These are phyloP conservation scores for Claviceps quebecensis DNA, from an alignment of 2,329 filamentous ascomycete species.

Conservation along the genomic window DNA sequence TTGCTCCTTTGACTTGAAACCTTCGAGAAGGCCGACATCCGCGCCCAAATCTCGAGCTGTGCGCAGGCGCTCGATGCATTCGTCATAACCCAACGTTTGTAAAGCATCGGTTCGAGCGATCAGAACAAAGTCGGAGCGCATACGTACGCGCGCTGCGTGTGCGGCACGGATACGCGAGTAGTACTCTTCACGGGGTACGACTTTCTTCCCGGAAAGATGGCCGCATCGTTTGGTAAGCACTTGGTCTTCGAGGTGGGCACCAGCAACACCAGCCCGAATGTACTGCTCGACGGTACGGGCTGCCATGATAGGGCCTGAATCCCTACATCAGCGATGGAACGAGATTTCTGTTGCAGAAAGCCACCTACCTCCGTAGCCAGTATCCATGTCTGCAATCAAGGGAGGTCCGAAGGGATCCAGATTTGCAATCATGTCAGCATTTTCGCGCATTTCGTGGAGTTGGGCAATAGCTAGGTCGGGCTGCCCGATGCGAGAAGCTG, in stretches of 20 bases:
- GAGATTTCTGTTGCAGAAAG: background rate
- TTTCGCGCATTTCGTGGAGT: constrained; percentile 47
- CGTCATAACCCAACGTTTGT: constrained; percentile 42
- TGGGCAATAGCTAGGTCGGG: constrained; percentile 50
- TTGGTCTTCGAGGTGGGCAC: constrained; percentile 49
- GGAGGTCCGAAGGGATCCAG: constrained; percentile 40
- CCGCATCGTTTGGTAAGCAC: constrained; percentile 52
- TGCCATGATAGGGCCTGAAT: constrained; percentile 32
- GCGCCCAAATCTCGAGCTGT: constrained; percentile 40
- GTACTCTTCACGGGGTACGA: constrained; percentile 40
- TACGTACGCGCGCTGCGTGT: constrained; percentile 30
- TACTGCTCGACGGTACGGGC: constrained; percentile 38
- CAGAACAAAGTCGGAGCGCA: constrained; percentile 44
- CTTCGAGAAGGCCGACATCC: constrained; percentile 47
- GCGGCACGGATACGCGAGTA: constrained; percentile 42
- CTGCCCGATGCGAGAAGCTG: constrained; percentile 46
- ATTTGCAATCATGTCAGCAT: constrained; percentile 50
- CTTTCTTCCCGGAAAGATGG: constrained; percentile 45
- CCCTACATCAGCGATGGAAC: background rate
- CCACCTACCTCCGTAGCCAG: constrained; percentile 36
- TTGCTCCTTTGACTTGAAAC: constrained; percentile 37
- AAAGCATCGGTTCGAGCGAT: constrained; percentile 52
- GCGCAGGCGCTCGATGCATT: constrained; percentile 35
- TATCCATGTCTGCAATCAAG: constrained; percentile 47
- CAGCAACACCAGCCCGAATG: constrained; percentile 41